Percentiles rank a stretch among this genome's conserved stretches.
Conservation (phyloP, 495 filamentous ascomycete genomes). For the Hypoxylon perforatum region DNA sequence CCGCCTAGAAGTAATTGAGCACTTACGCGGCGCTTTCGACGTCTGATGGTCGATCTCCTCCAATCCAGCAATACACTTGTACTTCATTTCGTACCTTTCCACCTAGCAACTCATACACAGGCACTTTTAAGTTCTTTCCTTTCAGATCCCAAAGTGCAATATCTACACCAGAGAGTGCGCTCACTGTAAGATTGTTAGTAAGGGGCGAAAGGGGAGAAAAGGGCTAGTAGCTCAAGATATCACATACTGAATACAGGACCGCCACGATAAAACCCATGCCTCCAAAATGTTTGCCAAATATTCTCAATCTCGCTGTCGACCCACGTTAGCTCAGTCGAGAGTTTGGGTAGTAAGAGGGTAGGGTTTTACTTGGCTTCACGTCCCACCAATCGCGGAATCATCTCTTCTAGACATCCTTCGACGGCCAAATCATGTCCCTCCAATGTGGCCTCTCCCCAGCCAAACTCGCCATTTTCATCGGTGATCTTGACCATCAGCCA, state of each 20-base stretch:
- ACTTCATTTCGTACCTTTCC: slow-evolving; percentile 78
- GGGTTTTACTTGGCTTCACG: slow-evolving; percentile 68
- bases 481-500: slow-evolving; percentile 77
- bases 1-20: background rate
- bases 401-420: slow-evolving; percentile 70
- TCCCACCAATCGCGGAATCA: slow-evolving; percentile 65
- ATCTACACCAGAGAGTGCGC: slow-evolving; percentile 80
- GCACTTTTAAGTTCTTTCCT: slow-evolving; percentile 67
- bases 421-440: slow-evolving; percentile 73
- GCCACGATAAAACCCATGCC: slow-evolving; percentile 78
- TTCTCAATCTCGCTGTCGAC: slow-evolving; percentile 76
- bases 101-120: slow-evolving; percentile 76
- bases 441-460: slow-evolving; percentile 74
- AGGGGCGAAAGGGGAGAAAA: too few relatives aligned
- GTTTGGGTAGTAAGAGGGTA: background rate
- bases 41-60: slow-evolving; percentile 77
- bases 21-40: slow-evolving; percentile 69
- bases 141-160: slow-evolving; percentile 87
- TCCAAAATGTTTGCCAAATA: slow-evolving; percentile 77
- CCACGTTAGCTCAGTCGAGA: background rate
- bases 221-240: too few relatives aligned
- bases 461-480: slow-evolving; percentile 65
- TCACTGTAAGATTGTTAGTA: too few relatives aligned
- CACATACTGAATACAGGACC: slow-evolving; percentile 84
- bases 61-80: slow-evolving; percentile 83